phyloP scores from a whole-genome alignment of 1,284 basidiomycete species.

The Polyporus tsugae region DNA sequence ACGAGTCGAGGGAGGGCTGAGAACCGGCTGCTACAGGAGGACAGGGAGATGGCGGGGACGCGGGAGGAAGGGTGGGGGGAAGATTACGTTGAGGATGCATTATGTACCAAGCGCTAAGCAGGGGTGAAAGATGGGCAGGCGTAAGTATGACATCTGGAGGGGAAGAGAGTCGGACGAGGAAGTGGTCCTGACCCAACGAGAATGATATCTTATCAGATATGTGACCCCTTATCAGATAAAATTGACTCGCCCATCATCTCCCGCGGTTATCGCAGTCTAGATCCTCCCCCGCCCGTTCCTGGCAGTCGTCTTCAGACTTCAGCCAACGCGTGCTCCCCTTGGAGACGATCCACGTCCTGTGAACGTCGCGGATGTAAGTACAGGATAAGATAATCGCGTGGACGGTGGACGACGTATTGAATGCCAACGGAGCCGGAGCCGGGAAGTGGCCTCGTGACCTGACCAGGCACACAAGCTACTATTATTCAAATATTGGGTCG shows the following conservation, averaged over 20 bases:
- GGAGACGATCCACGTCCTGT: neutral
- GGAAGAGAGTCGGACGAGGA: neutral
- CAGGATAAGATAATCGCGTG: constrained; percentile 1
- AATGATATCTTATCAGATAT: constrained; percentile 18
- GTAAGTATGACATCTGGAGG: neutral
- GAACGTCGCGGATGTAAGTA: neutral
- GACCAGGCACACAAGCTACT: neutral
- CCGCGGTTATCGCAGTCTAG: neutral
- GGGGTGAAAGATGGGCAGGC: neutral
- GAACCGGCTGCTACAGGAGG: neutral
- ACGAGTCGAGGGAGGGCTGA: neutral
- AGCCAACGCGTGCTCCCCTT: neutral
- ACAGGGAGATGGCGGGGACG: neutral
- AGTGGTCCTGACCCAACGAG: neutral
- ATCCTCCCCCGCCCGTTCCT: neutral
- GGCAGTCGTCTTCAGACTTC: neutral
- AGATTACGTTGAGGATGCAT: neutral
- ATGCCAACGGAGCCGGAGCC: neutral
- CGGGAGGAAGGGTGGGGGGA: neutral
- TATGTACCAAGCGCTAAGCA: neutral
- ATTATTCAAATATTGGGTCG: too few species aligned
- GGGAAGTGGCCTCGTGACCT: neutral
- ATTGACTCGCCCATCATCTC: constrained; percentile 10
- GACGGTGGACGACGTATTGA: neutral
- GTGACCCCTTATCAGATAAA: constrained; percentile 18